Evolutionary conservation across 2,329 filamentous ascomycete genomes (phyloP), one percentile per base, ranked within the genome.

Genomic region (Apiospora phragmitis): DNA sequence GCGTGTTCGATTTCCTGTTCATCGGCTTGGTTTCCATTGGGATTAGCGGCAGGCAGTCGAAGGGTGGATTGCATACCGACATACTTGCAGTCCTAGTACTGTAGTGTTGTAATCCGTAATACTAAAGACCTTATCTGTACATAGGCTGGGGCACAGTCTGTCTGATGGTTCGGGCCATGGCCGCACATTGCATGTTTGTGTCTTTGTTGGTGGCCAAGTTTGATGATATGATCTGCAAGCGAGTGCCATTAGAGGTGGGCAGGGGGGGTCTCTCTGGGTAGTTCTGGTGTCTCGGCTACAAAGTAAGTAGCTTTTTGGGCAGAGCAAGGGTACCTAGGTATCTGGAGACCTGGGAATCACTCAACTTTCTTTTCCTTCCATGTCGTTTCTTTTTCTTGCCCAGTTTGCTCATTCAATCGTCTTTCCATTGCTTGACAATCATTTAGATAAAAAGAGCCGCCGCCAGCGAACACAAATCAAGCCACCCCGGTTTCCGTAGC

Each of bases 401-500:
- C 32, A 21, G 12, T 12, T 62, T 59, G 26, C 26, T 59, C 29
- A 12, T 5, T 62, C 26, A 16, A 21, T 35, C 49, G 5, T 51
- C 24, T 4, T 26, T 18, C 29, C n/a, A 47, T 21, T 21, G n/a
- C 47, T 11, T n/a, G 18, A 35, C 51, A 32, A 59, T 9, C 26
- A 21, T 26, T 55, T 51, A 14, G 49, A 32, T 29, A 14, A 55
- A 51, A 62, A 62, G 32, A 62, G 51, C 55, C 55, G 55, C 29
- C 55, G 32, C 32, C 29, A n/a, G 55, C 55, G 29, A 35, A n/a
- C 55, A n/a, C 32, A n/a, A 18, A 35, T 18, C 55, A 8, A 38
- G 55, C 55, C 55, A 62, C 55, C 55, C 55, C 55, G 55, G 55
- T 62, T 62, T 62, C 55, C 55, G 55, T 38, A 38, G 55, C 55